Evolutionary conservation across 345 rosid species (phyloP), one percentile per base, ranked within the genome.

Genomic region (Salix viminalis): DNA sequence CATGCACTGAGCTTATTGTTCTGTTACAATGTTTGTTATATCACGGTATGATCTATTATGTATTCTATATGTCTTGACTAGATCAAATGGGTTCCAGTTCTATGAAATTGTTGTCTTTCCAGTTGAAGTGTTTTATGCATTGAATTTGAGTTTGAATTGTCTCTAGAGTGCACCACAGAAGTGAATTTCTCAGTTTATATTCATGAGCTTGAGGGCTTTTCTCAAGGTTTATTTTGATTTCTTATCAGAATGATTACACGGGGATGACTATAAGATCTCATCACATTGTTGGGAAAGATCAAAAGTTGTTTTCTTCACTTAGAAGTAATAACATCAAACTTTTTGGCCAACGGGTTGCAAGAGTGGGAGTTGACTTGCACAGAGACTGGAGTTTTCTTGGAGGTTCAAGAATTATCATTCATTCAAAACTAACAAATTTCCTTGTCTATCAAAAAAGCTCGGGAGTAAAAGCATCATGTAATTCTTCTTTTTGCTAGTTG

Each of bases 391-490:
- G 88, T 85, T 91, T 88, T 64, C 30, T 78, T 8, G 80, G 91
- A 81, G 94, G 97, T 75, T 87, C 93, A 69, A 86, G 86, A 81
- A 62, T 89, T 71, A 46, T 75, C 24, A 46, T 56, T 26, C 77
- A 72, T 61, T 87, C 87, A 19, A 79, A 72, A 68, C 26, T 76
- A 75, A 61, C 86, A 24, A 76, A 77, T 30, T 67, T 73, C 23
- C 6, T 42, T 37, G 65, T 13, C 72, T 64, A 18, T 76, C 86
- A 58, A 70, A 92, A 85, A 75, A 24, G 72, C 79, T 69, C 81
- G 1, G 23, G 77, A 71, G 78, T 89, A 67, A 84, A 79, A 62
- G 95, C 98, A 84, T 92, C 98, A 83, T 94, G 97, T 92, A 89
- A 86, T 79, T 68, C 70, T 26, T 26, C 70, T 75, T 73, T 34